These are phyloP conservation scores for Camellia oleifera DNA, from an alignment of 179 eudicot genomes.

Conservation along the genomic window DNA sequence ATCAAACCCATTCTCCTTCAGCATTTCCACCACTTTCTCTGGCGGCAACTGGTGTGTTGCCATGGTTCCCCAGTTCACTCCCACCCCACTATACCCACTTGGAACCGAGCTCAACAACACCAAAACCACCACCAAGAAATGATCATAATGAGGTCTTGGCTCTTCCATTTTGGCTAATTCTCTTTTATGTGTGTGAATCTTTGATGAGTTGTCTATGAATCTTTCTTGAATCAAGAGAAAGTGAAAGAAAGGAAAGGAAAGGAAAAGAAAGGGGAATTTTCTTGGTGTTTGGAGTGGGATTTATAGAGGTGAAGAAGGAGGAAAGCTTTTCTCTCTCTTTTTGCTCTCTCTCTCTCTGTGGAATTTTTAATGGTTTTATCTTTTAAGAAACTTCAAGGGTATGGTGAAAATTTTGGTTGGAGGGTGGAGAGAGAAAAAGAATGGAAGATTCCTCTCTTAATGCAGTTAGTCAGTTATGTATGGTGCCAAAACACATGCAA, in stretches of 20 bases:
- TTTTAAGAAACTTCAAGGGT: constrained; percentile 9
- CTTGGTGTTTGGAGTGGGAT: constrained; percentile 3
- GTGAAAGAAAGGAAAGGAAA: constrained; percentile 1
- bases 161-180: constrained; percentile 21
- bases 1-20: constrained; percentile 73
- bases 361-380: background rate
- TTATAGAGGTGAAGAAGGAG: background rate
- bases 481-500: constrained; percentile 15
- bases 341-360: background rate
- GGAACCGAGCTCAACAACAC: constrained; percentile 11
- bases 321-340: background rate
- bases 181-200: background rate
- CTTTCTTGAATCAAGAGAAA: constrained; percentile 11
- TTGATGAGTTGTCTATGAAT: background rate
- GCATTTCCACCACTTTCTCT: constrained; percentile 69
- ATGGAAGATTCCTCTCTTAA: constrained; percentile 42
- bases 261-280: constrained; percentile 13
- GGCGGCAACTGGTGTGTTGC: constrained; percentile 70
- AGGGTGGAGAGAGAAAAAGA: constrained; percentile 13
- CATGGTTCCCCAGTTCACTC: constrained; percentile 98
- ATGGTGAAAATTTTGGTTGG: constrained; percentile 13
- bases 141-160: background rate
- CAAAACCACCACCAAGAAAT: background rate
- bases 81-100: constrained; percentile 39
- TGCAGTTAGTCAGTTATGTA: constrained; percentile 43